Percentiles rank a stretch among this genome's conserved stretches.
Evolutionary conservation across 2,329 filamentous ascomycete species (phyloP).

Genomic region (Alternaria ethzedia): DNA sequence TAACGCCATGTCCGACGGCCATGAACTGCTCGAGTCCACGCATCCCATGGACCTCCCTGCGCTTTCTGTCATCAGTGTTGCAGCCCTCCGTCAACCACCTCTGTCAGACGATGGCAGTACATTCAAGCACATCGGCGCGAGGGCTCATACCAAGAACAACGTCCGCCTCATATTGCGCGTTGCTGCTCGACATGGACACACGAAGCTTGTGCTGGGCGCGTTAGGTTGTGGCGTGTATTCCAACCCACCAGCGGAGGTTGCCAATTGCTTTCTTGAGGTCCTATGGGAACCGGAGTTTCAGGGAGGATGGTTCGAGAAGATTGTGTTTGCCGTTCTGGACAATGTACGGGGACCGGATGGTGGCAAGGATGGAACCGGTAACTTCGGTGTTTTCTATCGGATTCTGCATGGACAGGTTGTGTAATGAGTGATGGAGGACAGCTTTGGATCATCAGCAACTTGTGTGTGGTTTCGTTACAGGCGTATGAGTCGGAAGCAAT

Average conservation of each 20-base stretch:
- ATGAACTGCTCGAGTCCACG: constrained; percentile 53
- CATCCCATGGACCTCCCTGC: constrained; percentile 53
- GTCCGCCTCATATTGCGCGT: constrained; percentile 67
- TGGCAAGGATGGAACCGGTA: constrained; percentile 51
- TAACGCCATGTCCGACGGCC: constrained; percentile 54
- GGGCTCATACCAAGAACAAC: constrained; percentile 65
- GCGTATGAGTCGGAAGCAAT: not conserved
- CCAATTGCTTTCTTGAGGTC: constrained; percentile 67
- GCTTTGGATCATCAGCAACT: not conserved
- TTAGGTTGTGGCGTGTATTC: constrained; percentile 72
- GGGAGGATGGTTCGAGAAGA: constrained; percentile 68
- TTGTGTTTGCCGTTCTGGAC: constrained; percentile 69
- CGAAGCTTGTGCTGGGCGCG: constrained; percentile 69
- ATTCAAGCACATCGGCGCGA: constrained; percentile 46
- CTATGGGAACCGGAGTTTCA: constrained; percentile 66
- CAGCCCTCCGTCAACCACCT: constrained; percentile 58
- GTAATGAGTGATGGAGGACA: not conserved
- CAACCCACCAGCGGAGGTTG: constrained; percentile 69
- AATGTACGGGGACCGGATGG: constrained; percentile 34
- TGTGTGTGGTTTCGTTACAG: not conserved
- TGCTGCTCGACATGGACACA: constrained; percentile 63
- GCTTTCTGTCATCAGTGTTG: constrained; percentile 66
- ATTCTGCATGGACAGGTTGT: constrained; percentile 35
- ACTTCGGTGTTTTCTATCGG: constrained; percentile 57
- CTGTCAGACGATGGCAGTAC: constrained; percentile 19